A percentile compares a stretch with the other conserved stretches of the same genome.
Evolutionary conservation across 2,329 filamentous ascomycete genomes (phyloP).

Genomic region (Volutella citrinella): DNA sequence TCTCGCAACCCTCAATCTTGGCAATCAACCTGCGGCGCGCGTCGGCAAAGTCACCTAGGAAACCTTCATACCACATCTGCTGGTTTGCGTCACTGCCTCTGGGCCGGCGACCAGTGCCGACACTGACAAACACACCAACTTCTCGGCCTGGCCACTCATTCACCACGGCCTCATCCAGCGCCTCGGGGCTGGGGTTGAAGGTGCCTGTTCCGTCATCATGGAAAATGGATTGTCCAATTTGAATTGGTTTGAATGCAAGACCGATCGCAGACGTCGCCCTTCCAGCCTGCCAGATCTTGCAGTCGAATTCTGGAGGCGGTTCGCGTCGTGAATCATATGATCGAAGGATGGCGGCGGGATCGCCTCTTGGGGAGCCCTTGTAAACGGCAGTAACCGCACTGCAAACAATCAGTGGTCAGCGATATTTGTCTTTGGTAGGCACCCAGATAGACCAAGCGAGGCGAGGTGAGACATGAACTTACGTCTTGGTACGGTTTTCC

Average conservation of each 20-base stretch:
- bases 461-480: conserved; percentile 36
- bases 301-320: conserved; percentile 85
- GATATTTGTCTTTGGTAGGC: too few species aligned
- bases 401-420: too few species aligned
- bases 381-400: conserved; percentile 91
- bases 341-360: conserved; percentile 70
- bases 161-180: conserved; percentile 83
- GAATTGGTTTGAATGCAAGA: conserved; percentile 92
- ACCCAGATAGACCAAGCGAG: too few species aligned
- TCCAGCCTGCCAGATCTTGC: conserved; percentile 95
- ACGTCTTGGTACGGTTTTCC: conserved; percentile 88
- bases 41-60: conserved; percentile 89
- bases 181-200: conserved; percentile 84
- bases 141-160: conserved; percentile 97
- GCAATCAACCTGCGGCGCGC: conserved; percentile 78
- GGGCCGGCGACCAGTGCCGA: conserved; percentile 87
- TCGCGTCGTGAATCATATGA: conserved; percentile 96
- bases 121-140: conserved; percentile 85
- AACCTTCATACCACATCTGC: conserved; percentile 89
- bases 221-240: conserved; percentile 89
- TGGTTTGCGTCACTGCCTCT: conserved; percentile 63
- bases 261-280: conserved; percentile 90
- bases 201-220: conserved; percentile 89
- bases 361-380: conserved; percentile 71
- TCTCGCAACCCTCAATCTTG: conserved; percentile 95